Evolutionary conservation across 2,329 filamentous ascomycete species (phyloP), one percentile per base, ranked within the genome.

Genomic region (Sporothrix variecibatus): DNA sequence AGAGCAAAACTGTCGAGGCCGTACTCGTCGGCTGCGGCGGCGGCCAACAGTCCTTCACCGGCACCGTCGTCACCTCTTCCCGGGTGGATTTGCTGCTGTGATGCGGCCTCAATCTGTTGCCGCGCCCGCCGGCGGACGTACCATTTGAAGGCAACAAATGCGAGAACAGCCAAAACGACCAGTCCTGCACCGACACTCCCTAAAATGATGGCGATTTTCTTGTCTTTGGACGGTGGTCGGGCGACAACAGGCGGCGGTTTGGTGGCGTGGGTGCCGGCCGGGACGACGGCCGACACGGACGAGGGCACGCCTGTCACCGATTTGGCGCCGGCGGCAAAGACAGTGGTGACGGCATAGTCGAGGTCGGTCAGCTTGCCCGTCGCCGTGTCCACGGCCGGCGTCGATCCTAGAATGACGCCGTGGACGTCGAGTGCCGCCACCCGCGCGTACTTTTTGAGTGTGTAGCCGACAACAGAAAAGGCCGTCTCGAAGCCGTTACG

Each of bases 401-500:
- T 65, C 2, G 71, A 23, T 3, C 71, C 71, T 8, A 72, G 43
- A 38, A 72, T 38, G 20, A 2, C 23, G 23, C 62, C 60, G 60
- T 68, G 12, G n/a, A 28, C 49, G 60, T 72, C 60, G 28, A 68
- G 71, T 0, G 71, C 60, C n/a, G 60, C 71, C 20, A 72, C 56
- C 46, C 71, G 60, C 5, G 31, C 71, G n/a, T 56, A 72, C 1
- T 23, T 26, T 7, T 49, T 28, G 28, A 72, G 58, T 23, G 40
- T 65, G 56, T 65, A 46, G 40, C 26, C 23, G 20, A 31, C 23
- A 7, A 53, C 58, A 28, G 28, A 6, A 31, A 72, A 72, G 23
- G 51, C 58, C 3, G 71, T 72, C 58, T 72, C 71, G 71, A 72
- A 72, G 3, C 71, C 71, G 58, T 49, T 72, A 26, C 71, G 71